These are phyloP conservation scores for Aspergillus felis DNA, from an alignment of 2,329 filamentous ascomycete genomes.

Conservation along the genomic window DNA sequence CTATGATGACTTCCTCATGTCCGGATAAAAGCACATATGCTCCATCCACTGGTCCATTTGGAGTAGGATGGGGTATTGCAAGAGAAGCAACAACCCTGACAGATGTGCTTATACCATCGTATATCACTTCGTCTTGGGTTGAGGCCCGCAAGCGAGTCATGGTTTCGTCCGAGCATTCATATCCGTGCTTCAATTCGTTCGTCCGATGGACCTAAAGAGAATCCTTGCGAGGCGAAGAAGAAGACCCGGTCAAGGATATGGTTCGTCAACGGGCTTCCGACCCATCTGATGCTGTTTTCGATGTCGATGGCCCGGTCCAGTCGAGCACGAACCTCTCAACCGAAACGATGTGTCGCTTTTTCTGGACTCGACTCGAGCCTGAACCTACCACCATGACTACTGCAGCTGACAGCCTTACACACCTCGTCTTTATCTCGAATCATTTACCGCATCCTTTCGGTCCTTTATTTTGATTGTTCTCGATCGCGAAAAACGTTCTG, in stretches of 20 bases:
- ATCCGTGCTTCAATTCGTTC: neutral
- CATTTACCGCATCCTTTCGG: neutral
- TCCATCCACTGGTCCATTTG: neutral
- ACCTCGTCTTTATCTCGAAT: neutral
- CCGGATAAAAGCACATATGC: neutral
- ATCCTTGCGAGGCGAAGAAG: neutral
- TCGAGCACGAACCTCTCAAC: neutral
- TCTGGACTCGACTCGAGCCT: neutral
- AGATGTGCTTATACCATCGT: neutral
- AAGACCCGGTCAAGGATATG: neutral
- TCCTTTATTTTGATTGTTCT: neutral
- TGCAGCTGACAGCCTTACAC: neutral
- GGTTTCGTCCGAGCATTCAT: neutral
- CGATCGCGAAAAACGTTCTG: neutral
- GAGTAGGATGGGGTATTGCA: neutral
- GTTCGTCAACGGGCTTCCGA: neutral
- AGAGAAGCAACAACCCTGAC: neutral
- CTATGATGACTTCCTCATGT: neutral
- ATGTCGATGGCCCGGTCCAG: neutral
- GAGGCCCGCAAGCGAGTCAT: neutral
- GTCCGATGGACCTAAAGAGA: neutral
- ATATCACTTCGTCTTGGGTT: neutral
- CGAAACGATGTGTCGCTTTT: neutral
- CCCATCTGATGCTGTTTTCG: neutral
- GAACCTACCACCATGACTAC: neutral